A percentile compares a stretch with the other conserved stretches of the same genome.
Evolutionary conservation across 805 yeast species (phyloP).

Genomic region (Myxozyma neotropica): DNA sequence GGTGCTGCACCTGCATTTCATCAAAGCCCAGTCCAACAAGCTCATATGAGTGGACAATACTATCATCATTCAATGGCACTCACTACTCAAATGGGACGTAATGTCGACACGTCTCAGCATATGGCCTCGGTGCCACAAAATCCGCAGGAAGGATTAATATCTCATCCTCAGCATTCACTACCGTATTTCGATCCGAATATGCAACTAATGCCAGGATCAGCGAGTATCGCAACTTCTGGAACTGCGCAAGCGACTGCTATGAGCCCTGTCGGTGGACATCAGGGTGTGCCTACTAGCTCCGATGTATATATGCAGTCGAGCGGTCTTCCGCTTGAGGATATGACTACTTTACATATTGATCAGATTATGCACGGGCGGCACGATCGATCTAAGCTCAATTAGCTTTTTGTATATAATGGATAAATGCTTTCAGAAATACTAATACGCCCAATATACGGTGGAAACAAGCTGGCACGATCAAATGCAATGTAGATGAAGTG

Average conservation of each 20-base stretch:
- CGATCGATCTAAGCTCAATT: not conserved
- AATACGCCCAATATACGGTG: not conserved
- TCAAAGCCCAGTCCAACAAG: not conserved
- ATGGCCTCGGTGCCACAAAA: not conserved
- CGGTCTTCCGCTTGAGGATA: not conserved
- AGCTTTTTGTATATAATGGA: not conserved
- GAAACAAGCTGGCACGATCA: too few relatives aligned
- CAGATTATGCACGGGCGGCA: not conserved
- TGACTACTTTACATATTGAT: slow-evolving; percentile 1
- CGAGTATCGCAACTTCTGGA: not conserved
- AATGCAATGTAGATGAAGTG: too few relatives aligned
- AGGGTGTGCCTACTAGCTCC: not conserved
- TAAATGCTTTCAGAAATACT: too few relatives aligned
- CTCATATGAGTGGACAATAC: not conserved
- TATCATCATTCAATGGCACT: not conserved
- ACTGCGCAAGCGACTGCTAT: not conserved
- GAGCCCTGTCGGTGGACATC: not conserved
- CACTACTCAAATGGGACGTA: not conserved
- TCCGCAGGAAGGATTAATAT: not conserved
- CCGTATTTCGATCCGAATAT: not conserved
- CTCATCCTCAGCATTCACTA: not conserved
- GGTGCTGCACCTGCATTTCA: not conserved
- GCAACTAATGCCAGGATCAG: not conserved
- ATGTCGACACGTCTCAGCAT: not conserved
- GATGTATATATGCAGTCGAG: slow-evolving; percentile 4